Percentiles rank a stretch among this genome's conserved stretches.
Conservation (phyloP, 2,329 filamentous ascomycete genomes). For the Fusarium acutatum region DNA sequence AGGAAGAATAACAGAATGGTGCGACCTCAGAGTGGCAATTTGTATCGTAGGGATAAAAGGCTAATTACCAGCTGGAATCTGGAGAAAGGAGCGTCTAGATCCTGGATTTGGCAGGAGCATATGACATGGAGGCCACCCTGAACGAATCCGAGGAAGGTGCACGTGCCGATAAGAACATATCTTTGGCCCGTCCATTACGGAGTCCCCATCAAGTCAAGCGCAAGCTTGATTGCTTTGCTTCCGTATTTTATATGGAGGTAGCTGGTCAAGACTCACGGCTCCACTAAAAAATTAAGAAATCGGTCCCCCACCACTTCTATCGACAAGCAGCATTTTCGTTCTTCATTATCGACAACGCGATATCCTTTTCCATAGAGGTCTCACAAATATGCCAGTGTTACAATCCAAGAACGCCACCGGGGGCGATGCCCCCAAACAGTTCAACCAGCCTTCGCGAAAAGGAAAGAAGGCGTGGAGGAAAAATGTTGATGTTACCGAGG, state of each 20-base stretch:
- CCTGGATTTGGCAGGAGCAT: slow-evolving; percentile 42
- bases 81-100: slow-evolving; percentile 41
- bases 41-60: slow-evolving; percentile 25
- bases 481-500: slow-evolving; percentile 91
- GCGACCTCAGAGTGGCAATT: slow-evolving; percentile 29
- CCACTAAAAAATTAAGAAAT: slow-evolving; percentile 45
- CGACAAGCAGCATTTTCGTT: slow-evolving; percentile 31
- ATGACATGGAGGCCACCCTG: slow-evolving; percentile 36
- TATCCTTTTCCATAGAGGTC: slow-evolving; percentile 17
- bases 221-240: not conserved
- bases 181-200: slow-evolving; percentile 8
- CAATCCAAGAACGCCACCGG: slow-evolving; percentile 56
- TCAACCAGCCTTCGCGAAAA: slow-evolving; percentile 90
- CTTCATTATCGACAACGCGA: slow-evolving; percentile 14
- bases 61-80: slow-evolving; percentile 27
- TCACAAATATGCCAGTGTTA: slow-evolving; percentile 62
- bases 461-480: slow-evolving; percentile 99
- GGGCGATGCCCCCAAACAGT: slow-evolving; percentile 75
- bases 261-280: slow-evolving; percentile 13
- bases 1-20: slow-evolving; percentile 2
- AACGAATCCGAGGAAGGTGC: slow-evolving; percentile 27
- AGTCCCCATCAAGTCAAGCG: slow-evolving; percentile 11
- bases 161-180: slow-evolving; percentile 40
- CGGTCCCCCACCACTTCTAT: slow-evolving; percentile 40
- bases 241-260: slow-evolving; percentile 12